Evolutionary conservation across 129 eudicot genomes (phyloP), one percentile per base, ranked within the genome.

Genomic region (Rutidosis leptorrhynchoides): DNA sequence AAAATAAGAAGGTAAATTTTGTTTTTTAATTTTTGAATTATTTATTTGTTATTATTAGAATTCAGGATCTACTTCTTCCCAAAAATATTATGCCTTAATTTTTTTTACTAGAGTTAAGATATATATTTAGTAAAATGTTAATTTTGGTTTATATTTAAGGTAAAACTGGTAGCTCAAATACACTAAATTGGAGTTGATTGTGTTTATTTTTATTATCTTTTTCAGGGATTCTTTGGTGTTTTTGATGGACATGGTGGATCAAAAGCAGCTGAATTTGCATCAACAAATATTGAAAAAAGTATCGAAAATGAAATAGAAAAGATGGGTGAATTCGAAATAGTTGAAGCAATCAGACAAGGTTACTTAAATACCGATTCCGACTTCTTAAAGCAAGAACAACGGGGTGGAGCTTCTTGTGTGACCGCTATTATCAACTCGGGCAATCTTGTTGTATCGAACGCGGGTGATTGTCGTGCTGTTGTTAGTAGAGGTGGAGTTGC

Each of bases 171-270:
- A n/a, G n/a, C n/a, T n/a, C n/a, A n/a, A n/a, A n/a, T n/a, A n/a
- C n/a, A n/a, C n/a, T n/a, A n/a, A n/a, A n/a, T n/a, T n/a, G 72
- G 43, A 48, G 4, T 30, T 57, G 51, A 81, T 64, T 21, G 55
- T 30, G n/a, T 64, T 23, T 63, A 49, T 33, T 15, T 45, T 42
- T 20, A 33, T 17, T 68, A 29, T 1, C n/a, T 51, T 23, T 79
- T 60, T 28, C 62, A 94, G 99, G 99, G 88, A n/a, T 77, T 87
- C 68, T 94, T 89, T 58, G 97, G 99, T 72, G 78, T 94, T 19
- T 94, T 80, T 79, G 99, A 94, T 69, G 99, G 99, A 15, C 99
- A 94, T 74, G 99, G 99, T 58, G 99, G 99, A 22, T 70, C 83
- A 58, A 78, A 89, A 76, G 99, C 99, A 57, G 90, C 99, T 0